These are phyloP conservation scores for Primulina huaijiensis DNA, from an alignment of 257 asterid genomes.

Conservation along the genomic window DNA sequence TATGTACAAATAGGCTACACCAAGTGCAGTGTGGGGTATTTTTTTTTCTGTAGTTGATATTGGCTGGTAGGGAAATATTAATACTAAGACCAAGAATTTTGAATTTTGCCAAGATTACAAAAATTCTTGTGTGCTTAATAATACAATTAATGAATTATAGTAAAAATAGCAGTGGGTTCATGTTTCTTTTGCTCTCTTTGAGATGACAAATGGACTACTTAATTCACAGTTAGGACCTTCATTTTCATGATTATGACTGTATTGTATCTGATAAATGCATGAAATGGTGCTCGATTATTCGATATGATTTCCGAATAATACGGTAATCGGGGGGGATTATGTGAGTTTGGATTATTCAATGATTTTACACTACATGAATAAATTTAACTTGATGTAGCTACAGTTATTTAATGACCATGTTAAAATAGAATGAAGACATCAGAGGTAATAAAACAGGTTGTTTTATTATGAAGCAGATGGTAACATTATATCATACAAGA, in stretches of 20 bases:
- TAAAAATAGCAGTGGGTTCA: background rate
- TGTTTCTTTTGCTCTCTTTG: background rate
- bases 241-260: background rate
- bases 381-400: too few relatives aligned
- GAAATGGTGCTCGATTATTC: background rate
- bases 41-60: background rate
- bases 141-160: background rate
- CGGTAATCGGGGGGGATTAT: too few relatives aligned
- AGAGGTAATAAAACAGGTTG: slow-evolving; percentile 24
- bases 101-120: background rate
- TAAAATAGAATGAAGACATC: background rate
- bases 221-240: background rate
- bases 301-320: background rate
- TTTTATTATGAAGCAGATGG: slow-evolving; percentile 31
- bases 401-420: background rate
- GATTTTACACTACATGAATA: too few relatives aligned
- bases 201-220: background rate
- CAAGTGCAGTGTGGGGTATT: background rate
- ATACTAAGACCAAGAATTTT: background rate
- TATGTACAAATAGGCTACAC: background rate
- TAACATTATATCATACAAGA: slow-evolving; percentile 30
- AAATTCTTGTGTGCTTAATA: background rate
- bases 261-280: background rate
- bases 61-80: background rate
- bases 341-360: too few relatives aligned